Evolutionary conservation across 176 grass and related monocot species (phyloP).

Genomic region (Aegilops longissima): DNA sequence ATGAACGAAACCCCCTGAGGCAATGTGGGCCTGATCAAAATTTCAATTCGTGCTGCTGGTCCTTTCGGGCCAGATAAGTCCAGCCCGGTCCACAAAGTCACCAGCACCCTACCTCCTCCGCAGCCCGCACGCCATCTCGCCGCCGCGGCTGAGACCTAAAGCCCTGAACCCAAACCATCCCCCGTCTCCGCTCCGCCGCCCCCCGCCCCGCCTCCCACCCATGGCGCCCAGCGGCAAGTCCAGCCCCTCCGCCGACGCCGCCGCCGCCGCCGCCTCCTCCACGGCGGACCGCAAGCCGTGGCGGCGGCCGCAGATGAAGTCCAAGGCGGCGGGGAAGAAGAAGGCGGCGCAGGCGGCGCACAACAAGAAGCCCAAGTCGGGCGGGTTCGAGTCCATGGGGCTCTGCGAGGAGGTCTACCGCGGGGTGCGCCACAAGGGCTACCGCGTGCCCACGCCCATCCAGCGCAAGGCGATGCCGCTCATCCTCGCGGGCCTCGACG

Average conservation of each 20-base stretch:
- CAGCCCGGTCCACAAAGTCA: neutral
- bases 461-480: constrained; percentile 94
- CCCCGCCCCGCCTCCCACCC: constrained; percentile 27
- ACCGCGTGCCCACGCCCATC: constrained; percentile 94
- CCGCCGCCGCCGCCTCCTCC: neutral
- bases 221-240: constrained; percentile 47
- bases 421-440: constrained; percentile 87
- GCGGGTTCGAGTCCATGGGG: constrained; percentile 86
- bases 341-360: constrained; percentile 48
- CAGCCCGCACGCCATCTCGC: constrained; percentile 36
- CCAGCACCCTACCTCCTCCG: constrained; percentile 2
- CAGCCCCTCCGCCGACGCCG: constrained; percentile 2
- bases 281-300: neutral
- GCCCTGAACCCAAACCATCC: constrained; percentile 63
- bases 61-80: neutral
- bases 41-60: neutral
- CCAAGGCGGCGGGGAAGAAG: constrained; percentile 48
- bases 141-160: constrained; percentile 60
- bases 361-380: constrained; percentile 82
- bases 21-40: neutral
- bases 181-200: constrained; percentile 21
- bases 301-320: constrained; percentile 17
- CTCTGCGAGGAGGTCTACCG: constrained; percentile 80
- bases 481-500: constrained; percentile 74
- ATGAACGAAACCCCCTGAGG: too few relatives aligned